Evolutionary conservation across 139 green algal genomes (phyloP), one percentile per base, ranked within the genome.

Genomic region (Chlamydomonas sp.): DNA sequence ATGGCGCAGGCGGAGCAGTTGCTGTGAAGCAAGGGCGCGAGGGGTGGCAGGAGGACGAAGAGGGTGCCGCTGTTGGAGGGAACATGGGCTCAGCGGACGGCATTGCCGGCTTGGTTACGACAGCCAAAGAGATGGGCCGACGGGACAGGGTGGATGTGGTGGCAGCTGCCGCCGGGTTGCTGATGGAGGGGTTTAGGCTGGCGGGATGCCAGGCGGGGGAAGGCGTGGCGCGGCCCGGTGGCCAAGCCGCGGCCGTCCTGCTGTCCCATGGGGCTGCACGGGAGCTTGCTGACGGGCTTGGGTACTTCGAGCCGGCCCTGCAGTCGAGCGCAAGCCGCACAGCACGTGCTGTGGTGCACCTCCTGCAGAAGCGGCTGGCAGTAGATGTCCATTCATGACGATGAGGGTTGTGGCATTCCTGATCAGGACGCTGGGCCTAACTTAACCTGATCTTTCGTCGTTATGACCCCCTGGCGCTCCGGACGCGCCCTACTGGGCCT

Each of bases 211-310:
- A 15, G 68, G 58, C 10, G 63, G 49, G 18, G 64, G 78, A 72
- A 5, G 78, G 5, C 61, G 17, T 3, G 77, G 61, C 60, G 77
- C 5, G 17, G 77, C 63, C 60, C 6, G n/a, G 20, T 2, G n/a
- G 2, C 7, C 14, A 63, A 3, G n/a, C 77, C 5, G 12, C 58
- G 7, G 18, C 20, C 18, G 18, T 87, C n/a, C 12, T 14, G 10
- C 72, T 87, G n/a, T 80, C 83, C 6, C 83, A 62, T 5, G 73
- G 5, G 31, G 73, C 73, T 9, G 69, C 67, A 14, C 62, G 49
- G 83, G 72, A 87, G 83, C 72, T 87, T 62, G 18, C 18, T 62
- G 49, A 5, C 9, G 83, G 61, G 6, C 73, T 87, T n/a, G 31
- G 1, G 4, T n/a, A 5, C 57, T 76, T 81, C 18, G 74, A 20